These are phyloP conservation scores for Penicillium samsonianum DNA, from an alignment of 495 filamentous ascomycete genomes.

Conservation along the genomic window DNA sequence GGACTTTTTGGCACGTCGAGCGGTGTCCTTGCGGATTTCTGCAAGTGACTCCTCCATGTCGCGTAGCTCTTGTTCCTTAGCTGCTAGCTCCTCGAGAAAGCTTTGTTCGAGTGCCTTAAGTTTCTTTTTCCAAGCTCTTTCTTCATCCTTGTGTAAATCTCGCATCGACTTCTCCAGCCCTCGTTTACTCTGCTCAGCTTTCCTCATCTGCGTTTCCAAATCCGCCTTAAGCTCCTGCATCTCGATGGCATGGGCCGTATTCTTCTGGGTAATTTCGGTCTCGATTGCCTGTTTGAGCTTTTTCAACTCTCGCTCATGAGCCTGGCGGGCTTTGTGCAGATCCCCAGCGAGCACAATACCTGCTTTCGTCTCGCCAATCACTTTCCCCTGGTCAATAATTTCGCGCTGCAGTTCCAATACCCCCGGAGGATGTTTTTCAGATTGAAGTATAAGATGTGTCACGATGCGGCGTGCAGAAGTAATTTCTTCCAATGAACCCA, in stretches of 20 bases:
- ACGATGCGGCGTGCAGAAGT: conserved; percentile 5
- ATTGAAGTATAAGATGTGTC: conserved; percentile 7
- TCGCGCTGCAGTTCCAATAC: conserved; percentile 12
- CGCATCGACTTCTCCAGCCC: conserved; percentile 6
- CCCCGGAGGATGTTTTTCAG: not conserved
- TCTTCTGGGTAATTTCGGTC: not conserved
- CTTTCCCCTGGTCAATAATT: conserved; percentile 15
- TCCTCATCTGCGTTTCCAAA: conserved; percentile 2
- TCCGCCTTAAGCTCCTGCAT: conserved; percentile 7
- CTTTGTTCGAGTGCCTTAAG: not conserved
- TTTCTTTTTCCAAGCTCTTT: not conserved
- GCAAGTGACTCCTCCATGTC: conserved; percentile 7
- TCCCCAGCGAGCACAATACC: conserved; percentile 10
- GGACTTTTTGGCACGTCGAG: not conserved
- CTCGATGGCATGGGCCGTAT: not conserved
- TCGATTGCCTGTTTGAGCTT: not conserved
- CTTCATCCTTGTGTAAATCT: not conserved
- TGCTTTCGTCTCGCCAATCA: conserved; percentile 15
- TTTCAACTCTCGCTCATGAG: not conserved
- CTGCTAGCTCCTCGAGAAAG: not conserved
- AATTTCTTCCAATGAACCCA: not conserved
- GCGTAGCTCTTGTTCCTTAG: conserved; percentile 2
- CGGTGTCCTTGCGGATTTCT: not conserved
- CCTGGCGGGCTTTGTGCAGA: not conserved
- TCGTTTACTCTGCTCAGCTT: not conserved